These are phyloP conservation scores for Sarocladiaceae sp. DNA, from an alignment of 2,329 filamentous ascomycete species.

Conservation along the genomic window DNA sequence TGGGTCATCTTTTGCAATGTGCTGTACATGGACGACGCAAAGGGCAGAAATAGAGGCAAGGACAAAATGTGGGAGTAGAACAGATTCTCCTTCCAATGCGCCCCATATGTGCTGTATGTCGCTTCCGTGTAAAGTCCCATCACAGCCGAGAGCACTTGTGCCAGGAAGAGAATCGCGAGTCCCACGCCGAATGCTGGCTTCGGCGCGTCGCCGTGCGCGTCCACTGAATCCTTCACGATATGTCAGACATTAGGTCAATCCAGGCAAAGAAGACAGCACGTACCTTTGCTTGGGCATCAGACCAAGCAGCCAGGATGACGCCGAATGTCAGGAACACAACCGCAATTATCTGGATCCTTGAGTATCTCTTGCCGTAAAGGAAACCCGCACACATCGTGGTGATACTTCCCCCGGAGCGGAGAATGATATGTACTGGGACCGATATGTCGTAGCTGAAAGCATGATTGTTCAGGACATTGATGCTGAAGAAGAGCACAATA, in stretches of 20 bases:
- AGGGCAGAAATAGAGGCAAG: slow-evolving; percentile 68
- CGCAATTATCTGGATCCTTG: slow-evolving; percentile 69
- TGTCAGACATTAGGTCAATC: background rate
- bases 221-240: background rate
- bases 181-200: slow-evolving; percentile 48
- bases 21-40: slow-evolving; percentile 56
- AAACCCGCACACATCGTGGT: slow-evolving; percentile 92
- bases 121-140: slow-evolving; percentile 95
- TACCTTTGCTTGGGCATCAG: slow-evolving; percentile 81
- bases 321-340: slow-evolving; percentile 80
- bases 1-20: slow-evolving; percentile 58
- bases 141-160: slow-evolving; percentile 83
- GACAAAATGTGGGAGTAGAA: slow-evolving; percentile 84
- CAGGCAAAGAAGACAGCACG: slow-evolving; percentile 12
- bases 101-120: slow-evolving; percentile 78
- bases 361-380: slow-evolving; percentile 79
- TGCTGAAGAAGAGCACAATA: slow-evolving; percentile 82
- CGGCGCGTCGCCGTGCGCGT: background rate
- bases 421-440: slow-evolving; percentile 92
- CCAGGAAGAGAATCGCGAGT: slow-evolving; percentile 75
- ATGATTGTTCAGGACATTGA: slow-evolving; percentile 96
- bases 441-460: slow-evolving; percentile 97
- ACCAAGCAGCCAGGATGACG: slow-evolving; percentile 82
- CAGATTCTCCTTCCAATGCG: slow-evolving; percentile 90
- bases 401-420: slow-evolving; percentile 90